Percentiles rank a stretch among this genome's conserved stretches.
These are phyloP conservation scores for Aristolochia contorta DNA, from an alignment of 164 flowering plant species.

Conservation along the genomic window DNA sequence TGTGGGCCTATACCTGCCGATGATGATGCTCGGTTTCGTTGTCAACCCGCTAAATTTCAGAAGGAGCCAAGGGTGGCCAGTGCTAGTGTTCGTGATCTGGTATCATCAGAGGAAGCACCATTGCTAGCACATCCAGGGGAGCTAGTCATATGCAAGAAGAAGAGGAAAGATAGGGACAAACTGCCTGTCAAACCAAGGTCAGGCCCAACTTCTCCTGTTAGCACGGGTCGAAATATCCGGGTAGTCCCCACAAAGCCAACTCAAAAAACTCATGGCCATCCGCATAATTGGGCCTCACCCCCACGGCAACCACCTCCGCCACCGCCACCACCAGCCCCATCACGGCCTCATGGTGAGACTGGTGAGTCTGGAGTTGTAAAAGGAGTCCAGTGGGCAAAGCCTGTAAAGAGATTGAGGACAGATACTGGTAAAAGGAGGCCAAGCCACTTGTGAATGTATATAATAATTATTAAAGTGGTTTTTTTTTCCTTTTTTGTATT, in stretches of 20 bases:
- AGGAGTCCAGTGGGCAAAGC: slow-evolving; percentile 67
- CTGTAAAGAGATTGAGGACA: slow-evolving; percentile 88
- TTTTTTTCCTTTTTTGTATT: slow-evolving; percentile 2
- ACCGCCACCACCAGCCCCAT: slow-evolving; percentile 30
- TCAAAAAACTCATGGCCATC: slow-evolving; percentile 28
- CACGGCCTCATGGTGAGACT: slow-evolving; percentile 25
- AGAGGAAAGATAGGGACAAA: slow-evolving; percentile 91
- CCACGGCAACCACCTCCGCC: slow-evolving; percentile 37
- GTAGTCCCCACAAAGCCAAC: slow-evolving; percentile 17
- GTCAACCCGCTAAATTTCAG: slow-evolving; percentile 23
- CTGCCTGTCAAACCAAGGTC: slow-evolving; percentile 35
- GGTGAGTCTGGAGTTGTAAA: slow-evolving; percentile 25
- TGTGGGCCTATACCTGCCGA: slow-evolving; percentile 22
- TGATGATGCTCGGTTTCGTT: slow-evolving; percentile 35
- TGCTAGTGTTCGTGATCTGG: slow-evolving; percentile 32
- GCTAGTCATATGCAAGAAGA: slow-evolving; percentile 91
- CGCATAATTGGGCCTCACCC: slow-evolving; percentile 45
- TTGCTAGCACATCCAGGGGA: slow-evolving; percentile 82
- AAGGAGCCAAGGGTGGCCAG: slow-evolving; percentile 55
- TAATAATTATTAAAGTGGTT: background rate
- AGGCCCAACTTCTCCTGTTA: slow-evolving; percentile 58
- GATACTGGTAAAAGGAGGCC: slow-evolving; percentile 88
- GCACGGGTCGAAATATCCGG: slow-evolving; percentile 30
- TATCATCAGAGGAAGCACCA: slow-evolving; percentile 43
- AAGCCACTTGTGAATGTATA: slow-evolving; percentile 59